Conservation (phyloP, 2,329 filamentous ascomycete species). For the Cercospora janseana region DNA sequence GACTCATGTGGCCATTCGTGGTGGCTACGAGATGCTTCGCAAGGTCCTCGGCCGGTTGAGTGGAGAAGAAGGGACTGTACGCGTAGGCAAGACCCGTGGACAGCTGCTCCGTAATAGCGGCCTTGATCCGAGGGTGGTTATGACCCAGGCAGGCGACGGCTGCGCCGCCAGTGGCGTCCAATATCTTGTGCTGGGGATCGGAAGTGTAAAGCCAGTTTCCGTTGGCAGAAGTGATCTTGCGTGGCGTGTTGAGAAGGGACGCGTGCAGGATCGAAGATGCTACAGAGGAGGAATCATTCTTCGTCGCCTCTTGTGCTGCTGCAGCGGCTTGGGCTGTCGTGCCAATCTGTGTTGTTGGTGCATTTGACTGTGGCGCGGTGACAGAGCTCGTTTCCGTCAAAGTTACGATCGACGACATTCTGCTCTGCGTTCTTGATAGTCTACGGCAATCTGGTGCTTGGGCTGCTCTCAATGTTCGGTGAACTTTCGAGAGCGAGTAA, state of each 20-base stretch:
- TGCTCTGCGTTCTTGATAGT: too few relatives aligned
- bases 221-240: constrained; percentile 47
- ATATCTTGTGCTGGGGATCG: constrained; percentile 54
- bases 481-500: too few relatives aligned
- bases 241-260: constrained; percentile 46
- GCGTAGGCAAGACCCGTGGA: constrained; percentile 55
- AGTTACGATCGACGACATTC: neutral
- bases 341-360: constrained; percentile 6
- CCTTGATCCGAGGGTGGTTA: constrained; percentile 46
- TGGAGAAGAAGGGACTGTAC: constrained; percentile 57
- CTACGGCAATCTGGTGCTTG: too few relatives aligned
- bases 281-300: neutral
- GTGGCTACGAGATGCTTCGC: constrained; percentile 48
- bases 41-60: constrained; percentile 52
- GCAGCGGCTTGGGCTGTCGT: constrained; percentile 20
- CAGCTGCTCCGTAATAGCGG: constrained; percentile 59
- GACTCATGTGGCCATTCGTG: constrained; percentile 52
- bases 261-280: constrained; percentile 49
- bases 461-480: too few relatives aligned
- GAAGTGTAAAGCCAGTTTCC: constrained; percentile 52
- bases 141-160: constrained; percentile 70
- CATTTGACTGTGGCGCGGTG: neutral
- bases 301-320: neutral
- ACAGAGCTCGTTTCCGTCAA: neutral
- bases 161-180: constrained; percentile 70